phyloP scores from a whole-genome alignment of 768 basidiomycete genomes.

The Stropharia rugosoannulata region DNA sequence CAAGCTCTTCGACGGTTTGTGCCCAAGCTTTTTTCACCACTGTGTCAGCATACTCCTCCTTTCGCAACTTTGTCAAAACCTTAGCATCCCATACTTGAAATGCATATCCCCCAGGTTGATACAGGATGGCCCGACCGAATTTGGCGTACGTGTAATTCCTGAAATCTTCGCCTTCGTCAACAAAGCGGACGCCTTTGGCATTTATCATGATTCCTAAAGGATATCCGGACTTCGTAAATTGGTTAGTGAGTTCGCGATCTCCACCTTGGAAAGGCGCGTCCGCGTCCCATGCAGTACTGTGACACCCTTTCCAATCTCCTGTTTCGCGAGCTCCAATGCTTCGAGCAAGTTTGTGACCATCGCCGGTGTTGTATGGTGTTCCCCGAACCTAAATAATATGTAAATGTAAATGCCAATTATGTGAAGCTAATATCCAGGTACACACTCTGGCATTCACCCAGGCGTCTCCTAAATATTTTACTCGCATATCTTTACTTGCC shows the following conservation, averaged over 20 bases:
- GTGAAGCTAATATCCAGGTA: not conserved
- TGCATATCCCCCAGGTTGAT: conserved; percentile 56
- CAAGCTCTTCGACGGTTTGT: conserved; percentile 47
- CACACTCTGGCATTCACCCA: conserved; percentile 60
- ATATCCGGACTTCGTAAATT: conserved; percentile 74
- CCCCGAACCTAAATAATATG: conserved; percentile 51
- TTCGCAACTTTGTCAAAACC: conserved; percentile 41
- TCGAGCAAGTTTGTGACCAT: conserved; percentile 55
- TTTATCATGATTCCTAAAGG: conserved; percentile 74
- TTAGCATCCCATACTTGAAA: conserved; percentile 68
- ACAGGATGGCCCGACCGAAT: conserved; percentile 59
- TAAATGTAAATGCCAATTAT: not conserved
- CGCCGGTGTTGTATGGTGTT: conserved; percentile 70
- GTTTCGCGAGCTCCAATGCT: conserved; percentile 50
- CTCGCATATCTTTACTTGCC: conserved; percentile 50
- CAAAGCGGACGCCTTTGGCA: conserved; percentile 54
- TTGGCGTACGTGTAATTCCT: conserved; percentile 74
- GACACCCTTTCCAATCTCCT: conserved; percentile 73
- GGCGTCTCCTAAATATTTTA: conserved; percentile 51
- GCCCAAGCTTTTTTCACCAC: conserved; percentile 57
- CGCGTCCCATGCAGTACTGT: conserved; percentile 73
- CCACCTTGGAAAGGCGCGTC: conserved; percentile 51
- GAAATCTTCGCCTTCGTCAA: conserved; percentile 73
- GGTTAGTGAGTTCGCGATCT: conserved; percentile 60
- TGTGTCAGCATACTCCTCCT: conserved; percentile 66